These are phyloP conservation scores for Lecanosticta acicola DNA, from an alignment of 2,329 filamentous ascomycete genomes.

Conservation along the genomic window DNA sequence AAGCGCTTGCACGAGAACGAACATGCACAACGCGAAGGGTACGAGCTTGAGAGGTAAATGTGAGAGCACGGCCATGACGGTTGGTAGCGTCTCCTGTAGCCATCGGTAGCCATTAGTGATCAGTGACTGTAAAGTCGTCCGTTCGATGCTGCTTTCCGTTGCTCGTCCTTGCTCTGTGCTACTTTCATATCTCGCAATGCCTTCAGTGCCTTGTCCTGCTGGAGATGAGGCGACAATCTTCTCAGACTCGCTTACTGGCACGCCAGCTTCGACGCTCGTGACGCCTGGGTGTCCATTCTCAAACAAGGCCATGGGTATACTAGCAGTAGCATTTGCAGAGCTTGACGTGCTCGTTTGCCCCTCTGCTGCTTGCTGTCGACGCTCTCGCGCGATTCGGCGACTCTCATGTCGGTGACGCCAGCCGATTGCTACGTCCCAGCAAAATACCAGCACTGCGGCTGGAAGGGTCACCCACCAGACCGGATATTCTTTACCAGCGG, in stretches of 20 bases:
- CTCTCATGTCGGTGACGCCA: slow-evolving; percentile 61
- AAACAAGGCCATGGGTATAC: not conserved
- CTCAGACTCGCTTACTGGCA: not conserved
- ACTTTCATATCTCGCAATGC: not conserved
- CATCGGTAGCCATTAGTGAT: slow-evolving; percentile 47
- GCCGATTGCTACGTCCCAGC: slow-evolving; percentile 59
- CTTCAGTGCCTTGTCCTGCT: not conserved
- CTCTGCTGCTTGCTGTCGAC: not conserved
- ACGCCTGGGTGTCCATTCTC: not conserved
- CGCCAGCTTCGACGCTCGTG: not conserved
- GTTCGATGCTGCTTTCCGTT: not conserved
- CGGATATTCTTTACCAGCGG: slow-evolving; percentile 46
- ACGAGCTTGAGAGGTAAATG: slow-evolving; percentile 64
- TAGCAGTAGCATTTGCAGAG: not conserved
- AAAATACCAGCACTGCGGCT: slow-evolving; percentile 62
- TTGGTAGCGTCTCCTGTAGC: slow-evolving; percentile 66
- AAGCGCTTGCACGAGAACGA: slow-evolving; percentile 65
- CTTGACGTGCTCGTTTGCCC: not conserved
- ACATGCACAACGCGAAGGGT: slow-evolving; percentile 69
- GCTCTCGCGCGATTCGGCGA: slow-evolving; percentile 53
- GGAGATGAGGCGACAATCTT: not conserved
- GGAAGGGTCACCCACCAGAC: slow-evolving; percentile 67
- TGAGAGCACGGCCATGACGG: slow-evolving; percentile 57
- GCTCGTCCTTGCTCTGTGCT: not conserved
- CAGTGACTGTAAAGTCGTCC: slow-evolving; percentile 51